phyloP scores from a whole-genome alignment of 73 alveolate species.

The Loxodes magnus region DNA sequence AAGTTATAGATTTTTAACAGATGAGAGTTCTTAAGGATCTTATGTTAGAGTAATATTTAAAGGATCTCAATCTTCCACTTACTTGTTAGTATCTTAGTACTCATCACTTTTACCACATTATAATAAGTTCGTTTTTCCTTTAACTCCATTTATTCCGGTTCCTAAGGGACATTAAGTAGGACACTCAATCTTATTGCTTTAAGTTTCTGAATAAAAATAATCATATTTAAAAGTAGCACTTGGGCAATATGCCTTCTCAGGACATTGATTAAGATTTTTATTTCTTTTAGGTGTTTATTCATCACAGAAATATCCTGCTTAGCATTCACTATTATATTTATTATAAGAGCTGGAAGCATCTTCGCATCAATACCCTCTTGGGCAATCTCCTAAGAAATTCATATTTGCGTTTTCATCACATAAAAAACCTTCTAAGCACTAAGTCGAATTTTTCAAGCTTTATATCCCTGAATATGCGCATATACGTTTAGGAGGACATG shows the following conservation, averaged over 20 bases:
- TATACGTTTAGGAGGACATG: slow-evolving; percentile 64
- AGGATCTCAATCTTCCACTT: not conserved
- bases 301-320: slow-evolving; percentile 56
- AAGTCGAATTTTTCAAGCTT: slow-evolving; percentile 35
- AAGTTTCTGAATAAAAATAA: slow-evolving; percentile 15
- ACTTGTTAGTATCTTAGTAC: slow-evolving; percentile 9
- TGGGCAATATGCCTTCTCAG: slow-evolving; percentile 63
- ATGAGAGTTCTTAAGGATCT: too few relatives aligned
- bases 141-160: slow-evolving; percentile 42
- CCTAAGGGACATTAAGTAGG: slow-evolving; percentile 67
- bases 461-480: slow-evolving; percentile 43
- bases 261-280: slow-evolving; percentile 48
- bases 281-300: slow-evolving; percentile 44
- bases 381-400: slow-evolving; percentile 28
- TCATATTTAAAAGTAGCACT: slow-evolving; percentile 34
- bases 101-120: slow-evolving; percentile 30
- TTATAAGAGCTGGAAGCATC: slow-evolving; percentile 27
- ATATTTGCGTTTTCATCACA: slow-evolving; percentile 55
- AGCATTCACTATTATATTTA: slow-evolving; percentile 32
- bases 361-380: slow-evolving; percentile 60
- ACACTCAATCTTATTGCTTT: slow-evolving; percentile 19
- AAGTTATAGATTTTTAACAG: not conserved
- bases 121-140: slow-evolving; percentile 24
- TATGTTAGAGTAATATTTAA: too few relatives aligned
- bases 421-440: slow-evolving; percentile 65